Evolutionary conservation across 1,139 yeast genomes (phyloP), one percentile per base, ranked within the genome.

Genomic region (Suhomyces maxii): DNA sequence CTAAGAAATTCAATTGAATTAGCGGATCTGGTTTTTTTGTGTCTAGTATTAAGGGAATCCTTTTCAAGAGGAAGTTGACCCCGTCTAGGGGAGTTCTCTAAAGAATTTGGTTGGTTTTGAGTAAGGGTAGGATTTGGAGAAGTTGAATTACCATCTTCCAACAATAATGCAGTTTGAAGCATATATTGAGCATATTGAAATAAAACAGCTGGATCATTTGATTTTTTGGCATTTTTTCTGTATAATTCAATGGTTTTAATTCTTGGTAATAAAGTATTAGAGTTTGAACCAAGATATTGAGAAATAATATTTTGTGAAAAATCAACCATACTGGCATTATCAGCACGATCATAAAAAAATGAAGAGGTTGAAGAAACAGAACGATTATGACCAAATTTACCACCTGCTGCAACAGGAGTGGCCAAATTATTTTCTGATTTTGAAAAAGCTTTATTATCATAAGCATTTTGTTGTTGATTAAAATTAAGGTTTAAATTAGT

Each of bases 181-280:
- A 88, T 85, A 63, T 87, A 89, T 67, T 90, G 96, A 1, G 97
- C 97, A 61, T 89, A 90, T 60, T 89, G 93, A 65, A 89, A 89
- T 57, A 90, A 79, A 14, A 89, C 86, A 26, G 80, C 82, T 1
- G 97, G 96, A 60, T 91, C 97, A 59, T 84, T 85, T 12, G 91
- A 81, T 58, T 84, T 87, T 59, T 85, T 86, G 18, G 96, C 96
- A 59, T 89, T 91, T 56, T 86, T 80, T 46, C 95, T 78, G 68
- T 91, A 91, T 71, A 89, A 75, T 56, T 91, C 97, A 52, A 93
- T 82, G 8, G 97, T 89, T 61, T 87, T 84, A 65, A 88, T 82
- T 53, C 96, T 76, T 10, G 97, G 95, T 60, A 89, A 68, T 53
- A 89, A 73, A 30, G 76, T 67, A 52, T 66, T 59, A 40, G 77